Base-by-base conservation (phyloP, 768 basidiomycete species). In the Leucocoprinus sp. region DNA sequence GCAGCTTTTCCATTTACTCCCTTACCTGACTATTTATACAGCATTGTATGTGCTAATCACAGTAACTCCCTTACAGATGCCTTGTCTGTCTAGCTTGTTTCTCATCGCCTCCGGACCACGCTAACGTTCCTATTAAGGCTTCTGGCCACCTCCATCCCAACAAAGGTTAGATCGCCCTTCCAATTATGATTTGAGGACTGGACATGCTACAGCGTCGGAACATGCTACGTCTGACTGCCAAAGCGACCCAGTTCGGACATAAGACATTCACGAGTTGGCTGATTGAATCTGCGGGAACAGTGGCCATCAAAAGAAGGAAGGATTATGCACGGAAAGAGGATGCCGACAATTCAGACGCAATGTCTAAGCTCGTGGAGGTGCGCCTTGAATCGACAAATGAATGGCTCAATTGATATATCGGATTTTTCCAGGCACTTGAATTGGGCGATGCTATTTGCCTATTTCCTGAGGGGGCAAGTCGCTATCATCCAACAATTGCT, bases 241-340 rank as follows among this genome's bases (percentile, higher is more conserved):
- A 93, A 58, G 75, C 87, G 31, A 88, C 90, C 0, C 84, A 85
- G 54, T 93, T 93, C 55, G 86, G 88, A 2, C 80, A 73, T 34
- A 75, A 61, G 52, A 93, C 88, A 2, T 89, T 93, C 60, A 89
- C 85, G 6, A 87, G 84, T 51, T 92, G 91, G 90, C 72, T 93
- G 15, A 89, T 93, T 40, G 88, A 92, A 60, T 80, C 82, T 14
- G 84, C 85, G 8, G 92, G 91, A 9, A 91, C 92, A 1, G 74
- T 93, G 2, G 91, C 91, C 1, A 76, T 93, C 35, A 76, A 82
- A 57, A 71, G 91, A 48, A 71, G 76, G 42, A 89, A 83, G 52
- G 91, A 93, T 56, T 75, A 71, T 53, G 51, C 52, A 0, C 24
- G 23, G 31, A 75, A 80, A 37, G 72, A 64, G 2, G 64, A 60